These are phyloP conservation scores for Tubosaeta sp. DNA, from an alignment of 768 basidiomycete species.

Conservation along the genomic window DNA sequence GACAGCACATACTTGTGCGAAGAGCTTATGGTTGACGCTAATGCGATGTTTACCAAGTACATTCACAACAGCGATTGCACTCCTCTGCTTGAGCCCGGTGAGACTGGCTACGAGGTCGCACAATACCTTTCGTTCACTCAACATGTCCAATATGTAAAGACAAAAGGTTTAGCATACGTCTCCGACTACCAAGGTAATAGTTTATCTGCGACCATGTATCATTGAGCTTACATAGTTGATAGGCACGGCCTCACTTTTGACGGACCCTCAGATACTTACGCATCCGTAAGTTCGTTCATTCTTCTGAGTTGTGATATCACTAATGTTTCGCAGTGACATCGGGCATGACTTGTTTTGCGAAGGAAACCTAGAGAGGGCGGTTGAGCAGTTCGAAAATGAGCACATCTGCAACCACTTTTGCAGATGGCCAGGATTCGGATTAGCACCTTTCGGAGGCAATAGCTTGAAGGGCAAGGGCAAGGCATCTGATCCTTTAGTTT, in stretches of 20 bases:
- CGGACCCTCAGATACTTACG: not conserved
- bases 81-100: not conserved
- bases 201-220: not conserved
- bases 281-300: not conserved
- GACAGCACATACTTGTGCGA: not conserved
- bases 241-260: not conserved
- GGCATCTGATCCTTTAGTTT: no score
- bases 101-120: not conserved
- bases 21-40: not conserved
- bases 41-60: not conserved
- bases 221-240: no score
- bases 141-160: not conserved
- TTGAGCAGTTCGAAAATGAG: not conserved
- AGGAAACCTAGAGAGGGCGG: slow-evolving; percentile 6
- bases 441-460: no score
- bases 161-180: not conserved
- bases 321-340: no score
- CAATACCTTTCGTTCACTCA: not conserved
- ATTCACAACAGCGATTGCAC: not conserved
- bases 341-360: not conserved
- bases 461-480: no score
- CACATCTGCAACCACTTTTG: slow-evolving; percentile 11
- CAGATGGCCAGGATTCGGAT: slow-evolving; percentile 7
- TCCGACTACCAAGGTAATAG: not conserved
- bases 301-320: no score